Conservation (phyloP, 2,329 filamentous ascomycete species). For the Fusarium dlaminii region DNA sequence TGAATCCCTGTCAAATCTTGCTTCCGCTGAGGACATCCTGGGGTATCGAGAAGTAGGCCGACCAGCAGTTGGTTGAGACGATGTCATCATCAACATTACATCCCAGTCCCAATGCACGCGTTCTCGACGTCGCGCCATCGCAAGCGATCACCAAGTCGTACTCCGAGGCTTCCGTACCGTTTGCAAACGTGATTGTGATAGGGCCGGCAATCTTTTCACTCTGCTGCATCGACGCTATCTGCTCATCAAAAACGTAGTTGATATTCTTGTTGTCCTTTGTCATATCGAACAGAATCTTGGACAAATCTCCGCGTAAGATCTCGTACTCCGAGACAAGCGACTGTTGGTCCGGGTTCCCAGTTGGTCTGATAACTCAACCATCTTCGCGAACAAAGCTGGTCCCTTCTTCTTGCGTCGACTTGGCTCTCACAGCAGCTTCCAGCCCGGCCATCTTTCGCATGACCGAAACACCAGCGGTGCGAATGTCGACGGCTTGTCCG, state of each 20-base stretch:
- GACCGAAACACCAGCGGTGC: slow-evolving; percentile 49
- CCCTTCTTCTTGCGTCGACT: slow-evolving; percentile 7
- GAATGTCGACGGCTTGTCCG: slow-evolving; percentile 52
- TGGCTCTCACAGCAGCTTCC: slow-evolving; percentile 11
- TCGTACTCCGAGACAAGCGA: slow-evolving; percentile 20
- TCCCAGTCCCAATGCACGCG: slow-evolving; percentile 3
- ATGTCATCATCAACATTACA: not conserved
- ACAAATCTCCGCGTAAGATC: slow-evolving; percentile 12
- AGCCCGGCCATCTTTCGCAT: slow-evolving; percentile 53
- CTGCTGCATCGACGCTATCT: slow-evolving; percentile 6
- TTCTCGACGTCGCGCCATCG: slow-evolving; percentile 11
- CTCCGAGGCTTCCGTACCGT: slow-evolving; percentile 2
- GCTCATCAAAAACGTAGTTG: slow-evolving; percentile 12
- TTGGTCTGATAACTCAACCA: slow-evolving; percentile 5
- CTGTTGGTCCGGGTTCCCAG: slow-evolving; percentile 12
- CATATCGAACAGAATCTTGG: slow-evolving; percentile 4
- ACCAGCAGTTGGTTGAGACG: slow-evolving; percentile 48
- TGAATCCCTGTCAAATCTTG: slow-evolving; percentile 50
- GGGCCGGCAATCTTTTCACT: not conserved
- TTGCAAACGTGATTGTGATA: slow-evolving; percentile 5
- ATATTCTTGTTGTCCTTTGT: slow-evolving; percentile 9
- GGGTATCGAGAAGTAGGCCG: slow-evolving; percentile 53
- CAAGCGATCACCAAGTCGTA: slow-evolving; percentile 13
- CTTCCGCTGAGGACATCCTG: slow-evolving; percentile 51
- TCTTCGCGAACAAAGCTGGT: slow-evolving; percentile 12